Percentiles rank a stretch among this genome's conserved stretches.
Conservation (phyloP, 225 moss, liverwort and hornwort species). For the Anthoceros angustus region DNA sequence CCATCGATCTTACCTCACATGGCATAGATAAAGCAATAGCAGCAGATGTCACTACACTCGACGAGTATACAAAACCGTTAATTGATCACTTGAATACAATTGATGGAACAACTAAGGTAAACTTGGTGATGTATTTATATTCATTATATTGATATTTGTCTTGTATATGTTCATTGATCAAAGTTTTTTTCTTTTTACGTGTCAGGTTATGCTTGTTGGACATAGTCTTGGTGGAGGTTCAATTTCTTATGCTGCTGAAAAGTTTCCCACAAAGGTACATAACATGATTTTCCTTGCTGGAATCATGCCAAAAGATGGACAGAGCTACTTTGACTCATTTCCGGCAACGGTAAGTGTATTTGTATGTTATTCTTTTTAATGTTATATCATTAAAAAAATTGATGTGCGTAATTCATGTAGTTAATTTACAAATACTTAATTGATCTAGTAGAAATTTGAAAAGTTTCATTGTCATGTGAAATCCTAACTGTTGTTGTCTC, state of each 20-base stretch:
- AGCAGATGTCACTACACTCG: conserved; percentile 20
- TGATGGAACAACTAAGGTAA: background rate
- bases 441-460: background rate
- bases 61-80: conserved; percentile 3
- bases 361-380: background rate
- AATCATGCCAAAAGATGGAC: conserved; percentile 24
- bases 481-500: background rate
- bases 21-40: conserved; percentile 24
- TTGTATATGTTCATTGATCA: background rate
- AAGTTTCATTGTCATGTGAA: background rate
- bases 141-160: background rate
- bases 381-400: background rate
- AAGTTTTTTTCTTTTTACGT: background rate
- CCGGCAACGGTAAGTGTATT: conserved; percentile 30
- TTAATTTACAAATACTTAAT: background rate
- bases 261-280: conserved; percentile 24
- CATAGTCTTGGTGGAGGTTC: conserved; percentile 61
- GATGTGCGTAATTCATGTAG: background rate
- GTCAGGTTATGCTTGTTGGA: conserved; percentile 52
- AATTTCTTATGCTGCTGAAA: conserved; percentile 41
- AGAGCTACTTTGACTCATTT: conserved; percentile 40
- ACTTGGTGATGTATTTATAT: background rate
- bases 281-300: conserved; percentile 56
- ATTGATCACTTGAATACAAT: background rate
- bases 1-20: conserved; percentile 26